Percentiles rank a stretch among this genome's conserved stretches.
These are phyloP conservation scores for Suzukiozyma palmioleophila DNA, from an alignment of 1,139 yeast genomes.

Conservation along the genomic window DNA sequence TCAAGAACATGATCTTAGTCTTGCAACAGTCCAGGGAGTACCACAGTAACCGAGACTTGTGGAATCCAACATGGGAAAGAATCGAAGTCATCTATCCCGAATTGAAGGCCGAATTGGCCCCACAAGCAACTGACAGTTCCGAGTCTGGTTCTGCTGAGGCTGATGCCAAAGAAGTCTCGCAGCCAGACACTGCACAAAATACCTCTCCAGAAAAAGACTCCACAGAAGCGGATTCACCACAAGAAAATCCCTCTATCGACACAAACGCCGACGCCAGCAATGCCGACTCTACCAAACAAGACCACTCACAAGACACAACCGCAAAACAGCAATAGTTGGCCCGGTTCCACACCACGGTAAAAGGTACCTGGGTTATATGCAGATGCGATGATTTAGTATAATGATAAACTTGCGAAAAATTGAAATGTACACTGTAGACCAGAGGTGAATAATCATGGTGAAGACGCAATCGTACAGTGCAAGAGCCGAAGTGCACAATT, in stretches of 20 bases:
- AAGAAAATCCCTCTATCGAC: too few relatives aligned
- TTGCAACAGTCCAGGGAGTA: conserved; percentile 27
- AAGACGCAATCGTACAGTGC: conserved; percentile 46
- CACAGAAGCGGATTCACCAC: too few relatives aligned
- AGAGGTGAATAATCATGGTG: conserved; percentile 13
- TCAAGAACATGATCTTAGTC: conserved; percentile 54
- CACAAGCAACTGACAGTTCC: not conserved
- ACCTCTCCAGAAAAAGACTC: too few relatives aligned
- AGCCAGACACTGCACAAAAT: too few relatives aligned
- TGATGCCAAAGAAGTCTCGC: too few relatives aligned
- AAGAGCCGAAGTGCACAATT: conserved; percentile 67
- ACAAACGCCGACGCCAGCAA: too few relatives aligned
- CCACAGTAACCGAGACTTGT: conserved; percentile 18
- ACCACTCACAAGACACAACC: too few relatives aligned
- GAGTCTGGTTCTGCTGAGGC: too few relatives aligned
- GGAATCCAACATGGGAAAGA: conserved; percentile 39
- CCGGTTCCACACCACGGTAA: too few relatives aligned
- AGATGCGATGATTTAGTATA: not conserved
- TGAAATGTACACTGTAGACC: not conserved
- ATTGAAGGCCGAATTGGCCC: conserved; percentile 25
- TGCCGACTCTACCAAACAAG: too few relatives aligned
- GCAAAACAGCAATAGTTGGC: too few relatives aligned
- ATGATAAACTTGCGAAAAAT: not conserved
- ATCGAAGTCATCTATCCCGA: conserved; percentile 44
- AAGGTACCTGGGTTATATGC: too few relatives aligned